Conservation (phyloP, 345 rosid genomes). For the Trapa incisa region DNA sequence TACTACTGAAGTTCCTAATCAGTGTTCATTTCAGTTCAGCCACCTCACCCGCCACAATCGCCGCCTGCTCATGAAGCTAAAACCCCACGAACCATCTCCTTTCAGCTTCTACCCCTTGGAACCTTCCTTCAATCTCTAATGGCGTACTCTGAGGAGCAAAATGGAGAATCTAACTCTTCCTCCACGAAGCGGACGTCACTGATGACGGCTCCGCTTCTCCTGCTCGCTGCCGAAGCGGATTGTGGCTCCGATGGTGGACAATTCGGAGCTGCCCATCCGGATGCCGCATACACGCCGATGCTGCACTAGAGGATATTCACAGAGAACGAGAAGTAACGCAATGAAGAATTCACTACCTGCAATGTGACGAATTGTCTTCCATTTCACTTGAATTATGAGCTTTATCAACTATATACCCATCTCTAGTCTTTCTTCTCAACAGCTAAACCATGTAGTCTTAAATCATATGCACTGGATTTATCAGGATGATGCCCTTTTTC, state of each 20-base stretch:
- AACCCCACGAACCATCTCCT: slow-evolving; percentile 8
- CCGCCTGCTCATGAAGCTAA: slow-evolving; percentile 38
- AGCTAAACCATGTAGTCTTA: too few relatives aligned
- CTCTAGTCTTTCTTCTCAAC: too few relatives aligned
- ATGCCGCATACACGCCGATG: slow-evolving; percentile 94
- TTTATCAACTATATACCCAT: not conserved
- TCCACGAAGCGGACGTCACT: slow-evolving; percentile 8
- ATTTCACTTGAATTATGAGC: not conserved
- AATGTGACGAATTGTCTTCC: slow-evolving; percentile 27
- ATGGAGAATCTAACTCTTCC: slow-evolving; percentile 7
- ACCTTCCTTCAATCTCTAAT: slow-evolving; percentile 12
- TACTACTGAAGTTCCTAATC: not conserved
- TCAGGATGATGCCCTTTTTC: slow-evolving; percentile 32
- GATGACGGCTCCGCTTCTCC: slow-evolving; percentile 14
- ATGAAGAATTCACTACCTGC: slow-evolving; percentile 77
- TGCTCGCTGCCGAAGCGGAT: slow-evolving; percentile 42
- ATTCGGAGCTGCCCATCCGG: slow-evolving; percentile 92
- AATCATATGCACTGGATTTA: too few relatives aligned
- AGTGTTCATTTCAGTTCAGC: not conserved
- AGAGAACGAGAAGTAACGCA: slow-evolving; percentile 68
- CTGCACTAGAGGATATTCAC: slow-evolving; percentile 77
- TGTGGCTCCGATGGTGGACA: slow-evolving; percentile 98
- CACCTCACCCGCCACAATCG: slow-evolving; percentile 11
- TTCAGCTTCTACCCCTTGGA: not conserved
- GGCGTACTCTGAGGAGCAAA: slow-evolving; percentile 17